A percentile compares a stretch with the other conserved stretches of the same genome.
Conservation (phyloP, 2,329 filamentous ascomycete genomes). For the Chrysoporthe austroafricana region DNA sequence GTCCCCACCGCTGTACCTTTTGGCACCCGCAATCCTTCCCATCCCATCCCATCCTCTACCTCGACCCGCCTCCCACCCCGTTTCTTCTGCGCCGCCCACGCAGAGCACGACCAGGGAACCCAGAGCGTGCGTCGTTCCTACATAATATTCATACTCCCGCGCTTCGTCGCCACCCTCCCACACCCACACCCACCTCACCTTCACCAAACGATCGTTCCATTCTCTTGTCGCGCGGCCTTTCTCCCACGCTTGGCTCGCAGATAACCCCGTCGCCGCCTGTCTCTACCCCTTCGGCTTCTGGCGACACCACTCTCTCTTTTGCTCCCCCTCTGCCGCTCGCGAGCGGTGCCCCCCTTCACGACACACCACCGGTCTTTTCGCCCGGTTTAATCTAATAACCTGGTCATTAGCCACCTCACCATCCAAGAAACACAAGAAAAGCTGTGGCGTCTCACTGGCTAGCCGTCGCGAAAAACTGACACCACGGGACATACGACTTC, state of each 20-base stretch:
- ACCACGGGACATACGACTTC: constrained; percentile 12
- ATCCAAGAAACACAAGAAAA: constrained; percentile 11
- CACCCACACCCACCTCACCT: constrained; percentile 5
- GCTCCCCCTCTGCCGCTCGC: constrained; percentile 6
- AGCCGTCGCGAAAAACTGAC: not conserved
- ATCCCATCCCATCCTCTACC: constrained; percentile 20
- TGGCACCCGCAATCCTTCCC: constrained; percentile 20
- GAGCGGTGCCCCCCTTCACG: constrained; percentile 3
- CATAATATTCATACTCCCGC: constrained; percentile 27
- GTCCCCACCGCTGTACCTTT: constrained; percentile 18
- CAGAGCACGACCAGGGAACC: constrained; percentile 25
- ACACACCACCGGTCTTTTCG: not conserved
- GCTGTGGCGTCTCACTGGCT: constrained; percentile 8
- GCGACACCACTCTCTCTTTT: constrained; percentile 13
- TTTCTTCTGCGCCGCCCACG: constrained; percentile 1
- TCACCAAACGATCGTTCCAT: constrained; percentile 8
- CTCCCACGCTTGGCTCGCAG: constrained; percentile 1
- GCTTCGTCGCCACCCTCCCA: constrained; percentile 22
- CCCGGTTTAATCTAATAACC: constrained; percentile 16
- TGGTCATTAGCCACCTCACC: constrained; percentile 2
- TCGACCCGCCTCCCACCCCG: constrained; percentile 16
- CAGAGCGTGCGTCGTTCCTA: constrained; percentile 26
- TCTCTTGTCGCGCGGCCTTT: not conserved
- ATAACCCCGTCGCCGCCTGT: not conserved
- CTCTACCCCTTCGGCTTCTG: constrained; percentile 9